Percentiles rank a stretch among this genome's conserved stretches.
Evolutionary conservation across 1,284 basidiomycete genomes (phyloP).

Genomic region (Irpex sp.): DNA sequence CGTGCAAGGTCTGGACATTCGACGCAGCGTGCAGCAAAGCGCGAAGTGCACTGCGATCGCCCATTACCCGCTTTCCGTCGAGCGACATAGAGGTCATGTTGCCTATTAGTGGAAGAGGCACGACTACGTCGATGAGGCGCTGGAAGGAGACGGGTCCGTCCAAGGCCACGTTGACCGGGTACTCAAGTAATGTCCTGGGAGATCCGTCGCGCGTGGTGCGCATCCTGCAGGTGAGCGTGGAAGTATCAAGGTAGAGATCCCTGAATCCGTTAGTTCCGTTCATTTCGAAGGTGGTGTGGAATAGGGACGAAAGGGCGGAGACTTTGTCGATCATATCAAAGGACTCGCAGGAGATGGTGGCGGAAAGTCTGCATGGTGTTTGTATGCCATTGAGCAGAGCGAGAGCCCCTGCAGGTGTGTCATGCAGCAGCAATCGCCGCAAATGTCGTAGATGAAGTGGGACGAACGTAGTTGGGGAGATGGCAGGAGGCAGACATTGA

Average conservation of each 20-base stretch:
- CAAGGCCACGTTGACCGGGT: neutral
- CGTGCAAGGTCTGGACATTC: conserved; percentile 3
- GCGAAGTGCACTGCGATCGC: neutral
- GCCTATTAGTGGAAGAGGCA: neutral
- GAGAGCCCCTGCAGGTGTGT: neutral
- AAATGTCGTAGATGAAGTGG: conserved; percentile 1
- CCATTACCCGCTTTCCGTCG: conserved; percentile 2
- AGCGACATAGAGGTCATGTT: neutral
- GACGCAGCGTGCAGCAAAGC: conserved; percentile 3
- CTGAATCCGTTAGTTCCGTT: neutral
- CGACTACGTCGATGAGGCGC: neutral
- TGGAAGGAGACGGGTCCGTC: neutral
- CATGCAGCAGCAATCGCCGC: neutral
- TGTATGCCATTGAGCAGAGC: neutral
- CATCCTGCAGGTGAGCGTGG: neutral
- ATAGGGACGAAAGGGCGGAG: neutral
- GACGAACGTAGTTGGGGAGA: neutral
- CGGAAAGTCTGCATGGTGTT: neutral
- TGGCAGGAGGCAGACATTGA: neutral
- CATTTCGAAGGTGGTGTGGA: neutral
- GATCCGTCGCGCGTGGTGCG: neutral
- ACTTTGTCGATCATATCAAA: neutral
- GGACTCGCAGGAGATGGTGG: neutral
- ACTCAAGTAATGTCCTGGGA: neutral
- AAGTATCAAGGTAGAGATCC: neutral